Base-by-base conservation (phyloP, 257 asterid species). In the Prunella vulgaris region DNA sequence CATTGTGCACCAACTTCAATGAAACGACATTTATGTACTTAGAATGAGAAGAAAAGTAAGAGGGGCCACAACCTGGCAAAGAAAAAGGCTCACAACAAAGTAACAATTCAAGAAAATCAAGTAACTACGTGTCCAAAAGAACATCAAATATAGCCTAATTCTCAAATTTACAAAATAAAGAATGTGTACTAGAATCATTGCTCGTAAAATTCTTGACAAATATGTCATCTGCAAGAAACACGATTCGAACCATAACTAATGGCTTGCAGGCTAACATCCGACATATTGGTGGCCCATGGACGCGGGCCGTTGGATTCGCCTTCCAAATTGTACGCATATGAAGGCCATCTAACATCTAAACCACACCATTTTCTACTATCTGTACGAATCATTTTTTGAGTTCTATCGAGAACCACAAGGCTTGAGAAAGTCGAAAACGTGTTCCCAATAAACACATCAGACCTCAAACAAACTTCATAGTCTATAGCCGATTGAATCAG, bases 371-470 rank as follows among this genome's bases (percentile, higher is more conserved):
- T 64, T 2, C 37, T 5, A 22, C 42, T 72, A 52, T 82, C 92
- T 59, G 17, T 60, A 13, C 51, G 69, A 40, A 87, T 85, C 89
- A 86, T 84, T 42, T 80, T 84, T 37, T 83, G 92, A 61, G 96
- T 90, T 79, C 98, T 80, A 24, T 93, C 98, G 5, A 93, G 93
- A 76, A 93, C 98, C 1, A 93, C 60, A 8, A 93, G 95, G 86
- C 97, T 88, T 10, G 98, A 93, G 74, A 93, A 93, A 9, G 98
- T 93, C 17, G 98, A 93, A 76, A 84, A 90, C 73, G 90, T 93
- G 82, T 93, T 93, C 56, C 98, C 97, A 0, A 90, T 84, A 69
- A 93, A 93, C 75, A 93, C 87, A 69, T 88, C 74, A 7, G 98
- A 83, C 79, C 92, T 87, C 85, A 87, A 81, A 74, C 98, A 93